phyloP scores from a whole-genome alignment of 1,284 basidiomycete species.

The Chondrostereum purpureum region DNA sequence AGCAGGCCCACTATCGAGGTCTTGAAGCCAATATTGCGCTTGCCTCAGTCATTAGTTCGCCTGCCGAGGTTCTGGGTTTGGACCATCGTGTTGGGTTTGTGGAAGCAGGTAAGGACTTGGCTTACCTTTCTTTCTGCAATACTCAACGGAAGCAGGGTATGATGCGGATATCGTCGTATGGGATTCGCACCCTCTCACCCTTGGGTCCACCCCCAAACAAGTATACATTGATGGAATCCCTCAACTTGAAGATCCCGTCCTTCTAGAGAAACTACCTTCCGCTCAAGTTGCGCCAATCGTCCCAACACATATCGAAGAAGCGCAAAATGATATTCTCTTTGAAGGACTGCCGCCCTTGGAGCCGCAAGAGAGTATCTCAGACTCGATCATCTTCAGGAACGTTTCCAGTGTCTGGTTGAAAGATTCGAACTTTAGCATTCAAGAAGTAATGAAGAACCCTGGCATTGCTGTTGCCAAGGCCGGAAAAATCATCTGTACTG shows the following conservation, averaged over 20 bases:
- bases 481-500: constrained; percentile 39
- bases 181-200: constrained; percentile 55
- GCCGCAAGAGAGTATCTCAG: constrained; percentile 3
- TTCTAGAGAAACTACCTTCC: constrained; percentile 27
- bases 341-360: constrained; percentile 47
- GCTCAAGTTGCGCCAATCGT: constrained; percentile 35
- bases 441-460: constrained; percentile 9
- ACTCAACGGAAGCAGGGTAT: constrained; percentile 26
- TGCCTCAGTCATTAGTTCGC: constrained; percentile 57
- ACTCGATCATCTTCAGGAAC: constrained; percentile 9
- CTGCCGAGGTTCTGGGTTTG: constrained; percentile 39
- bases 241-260: constrained; percentile 32
- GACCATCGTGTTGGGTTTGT: constrained; percentile 43
- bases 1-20: constrained; percentile 79
- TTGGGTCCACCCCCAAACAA: constrained; percentile 53
- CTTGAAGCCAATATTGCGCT: constrained; percentile 59
- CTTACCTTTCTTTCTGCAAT: too few species aligned
- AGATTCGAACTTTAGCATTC: constrained; percentile 6
- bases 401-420: constrained; percentile 12
- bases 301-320: constrained; percentile 41
- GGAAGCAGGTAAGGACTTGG: constrained; percentile 28
- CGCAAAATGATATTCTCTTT: constrained; percentile 31
- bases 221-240: constrained; percentile 51
- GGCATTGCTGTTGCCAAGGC: constrained; percentile 29
- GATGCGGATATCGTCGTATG: constrained; percentile 27